phyloP scores from a whole-genome alignment of 2,329 filamentous ascomycete species.

The Paraphoma sp. region DNA sequence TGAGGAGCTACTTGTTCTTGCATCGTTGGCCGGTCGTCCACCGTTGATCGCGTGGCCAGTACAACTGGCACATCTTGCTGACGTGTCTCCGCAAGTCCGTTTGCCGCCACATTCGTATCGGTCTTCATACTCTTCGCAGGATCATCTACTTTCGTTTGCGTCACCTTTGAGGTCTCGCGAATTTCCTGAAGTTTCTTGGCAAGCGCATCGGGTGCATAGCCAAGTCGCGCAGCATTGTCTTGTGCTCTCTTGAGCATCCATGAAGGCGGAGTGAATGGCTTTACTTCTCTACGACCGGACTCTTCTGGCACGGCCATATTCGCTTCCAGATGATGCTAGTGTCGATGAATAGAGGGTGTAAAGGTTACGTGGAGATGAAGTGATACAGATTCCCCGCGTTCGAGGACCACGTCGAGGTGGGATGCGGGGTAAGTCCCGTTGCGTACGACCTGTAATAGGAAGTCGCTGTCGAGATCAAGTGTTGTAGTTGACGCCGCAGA shows the following conservation, averaged over 20 bases:
- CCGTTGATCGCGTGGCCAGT: too few relatives aligned
- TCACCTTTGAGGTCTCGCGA: neutral
- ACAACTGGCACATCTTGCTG: neutral
- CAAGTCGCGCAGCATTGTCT: neutral
- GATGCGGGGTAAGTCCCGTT: too few relatives aligned
- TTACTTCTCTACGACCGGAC: neutral
- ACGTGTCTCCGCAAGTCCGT: neutral
- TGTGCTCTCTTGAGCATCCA: constrained; percentile 7
- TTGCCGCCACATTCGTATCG: neutral
- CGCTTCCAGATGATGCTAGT: neutral
- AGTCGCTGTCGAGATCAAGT: neutral
- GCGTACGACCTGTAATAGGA: neutral
- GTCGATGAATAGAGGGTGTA: too few relatives aligned
- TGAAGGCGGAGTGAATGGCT: neutral
- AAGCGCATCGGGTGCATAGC: neutral
- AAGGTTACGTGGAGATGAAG: too few relatives aligned
- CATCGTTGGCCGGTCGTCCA: too few relatives aligned
- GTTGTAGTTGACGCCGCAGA: neutral
- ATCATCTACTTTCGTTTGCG: neutral
- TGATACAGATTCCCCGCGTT: too few relatives aligned
- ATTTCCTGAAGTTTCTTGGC: constrained; percentile 1
- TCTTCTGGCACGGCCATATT: neutral
- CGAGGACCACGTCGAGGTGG: too few relatives aligned
- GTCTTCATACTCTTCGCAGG: neutral
- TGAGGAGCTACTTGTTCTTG: too few relatives aligned